Percentiles rank a stretch among this genome's conserved stretches.
Evolutionary conservation across 768 basidiomycete genomes (phyloP).

Genomic region (Phylloporus arenicola): DNA sequence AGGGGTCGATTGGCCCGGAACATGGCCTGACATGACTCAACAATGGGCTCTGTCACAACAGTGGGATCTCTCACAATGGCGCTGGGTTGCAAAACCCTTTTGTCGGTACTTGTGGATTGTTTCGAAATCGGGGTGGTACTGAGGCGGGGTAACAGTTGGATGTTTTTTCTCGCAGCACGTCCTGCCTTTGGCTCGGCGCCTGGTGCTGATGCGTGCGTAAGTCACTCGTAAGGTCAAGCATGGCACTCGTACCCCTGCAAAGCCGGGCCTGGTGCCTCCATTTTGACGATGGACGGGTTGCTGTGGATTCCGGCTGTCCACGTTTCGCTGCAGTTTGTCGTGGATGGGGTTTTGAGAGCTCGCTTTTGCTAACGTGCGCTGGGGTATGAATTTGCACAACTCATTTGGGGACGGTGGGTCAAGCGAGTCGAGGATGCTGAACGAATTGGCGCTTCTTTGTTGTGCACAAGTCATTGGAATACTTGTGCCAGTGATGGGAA

Average conservation of each 20-base stretch:
- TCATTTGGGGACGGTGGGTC: background rate
- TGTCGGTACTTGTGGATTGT: background rate
- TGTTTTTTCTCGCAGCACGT: background rate
- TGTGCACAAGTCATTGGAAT: slow-evolving; percentile 1
- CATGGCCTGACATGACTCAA: slow-evolving; percentile 7
- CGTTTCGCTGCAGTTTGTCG: background rate
- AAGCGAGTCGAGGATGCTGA: slow-evolving; percentile 1
- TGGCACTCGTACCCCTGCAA: slow-evolving; percentile 2
- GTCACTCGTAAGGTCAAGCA: background rate
- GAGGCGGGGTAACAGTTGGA: background rate
- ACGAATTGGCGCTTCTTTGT: slow-evolving; percentile 2
- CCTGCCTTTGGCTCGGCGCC: background rate
- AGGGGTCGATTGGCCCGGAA: background rate
- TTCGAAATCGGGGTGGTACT: slow-evolving; percentile 6
- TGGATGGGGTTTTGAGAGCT: background rate
- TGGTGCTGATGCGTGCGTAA: background rate
- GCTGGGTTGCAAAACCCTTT: background rate
- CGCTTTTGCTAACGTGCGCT: background rate
- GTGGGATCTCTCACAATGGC: slow-evolving; percentile 4
- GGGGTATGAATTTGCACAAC: background rate
- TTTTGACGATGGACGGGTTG: slow-evolving; percentile 1
- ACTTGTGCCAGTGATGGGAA: background rate
- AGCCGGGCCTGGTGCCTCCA: background rate
- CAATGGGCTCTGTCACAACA: background rate
- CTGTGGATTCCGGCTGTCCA: background rate